These are phyloP conservation scores for Diatrype stigma DNA, from an alignment of 2,329 filamentous ascomycete species.

Conservation along the genomic window DNA sequence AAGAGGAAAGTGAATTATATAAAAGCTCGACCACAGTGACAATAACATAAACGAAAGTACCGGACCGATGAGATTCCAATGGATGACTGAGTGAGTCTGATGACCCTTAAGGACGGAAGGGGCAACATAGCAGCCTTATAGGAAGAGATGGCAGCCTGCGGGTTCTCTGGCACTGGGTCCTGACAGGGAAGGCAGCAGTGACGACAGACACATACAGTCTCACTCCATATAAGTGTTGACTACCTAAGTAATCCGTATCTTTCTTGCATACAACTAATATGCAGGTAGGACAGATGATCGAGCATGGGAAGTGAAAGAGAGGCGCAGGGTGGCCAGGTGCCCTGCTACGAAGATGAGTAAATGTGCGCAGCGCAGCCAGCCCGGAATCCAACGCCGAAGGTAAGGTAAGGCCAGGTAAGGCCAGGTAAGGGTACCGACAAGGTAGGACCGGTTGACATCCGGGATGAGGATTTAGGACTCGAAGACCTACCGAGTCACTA, in stretches of 20 bases:
- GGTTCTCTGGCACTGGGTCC: conserved; percentile 6
- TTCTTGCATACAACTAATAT: conserved; percentile 16
- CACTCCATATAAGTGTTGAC: conserved; percentile 22
- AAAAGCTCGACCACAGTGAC: conserved; percentile 12
- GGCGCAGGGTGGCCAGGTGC: conserved; percentile 10
- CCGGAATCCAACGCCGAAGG: too few species aligned
- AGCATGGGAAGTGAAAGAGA: conserved; percentile 1
- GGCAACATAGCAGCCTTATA: conserved; percentile 55
- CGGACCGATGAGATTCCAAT: conserved; percentile 17
- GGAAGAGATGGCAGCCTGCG: conserved; percentile 33
- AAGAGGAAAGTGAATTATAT: neutral
- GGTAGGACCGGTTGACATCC: neutral
- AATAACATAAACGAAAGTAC: conserved; percentile 18
- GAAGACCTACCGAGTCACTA: neutral
- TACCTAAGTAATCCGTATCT: conserved; percentile 22
- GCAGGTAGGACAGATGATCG: conserved; percentile 8
- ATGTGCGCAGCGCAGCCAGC: conserved; percentile 2
- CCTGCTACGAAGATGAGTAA: conserved; percentile 6
- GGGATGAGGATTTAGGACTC: neutral
- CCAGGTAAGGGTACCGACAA: neutral
- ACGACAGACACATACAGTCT: conserved; percentile 18
- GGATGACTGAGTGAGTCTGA: neutral
- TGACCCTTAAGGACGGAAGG: conserved; percentile 1
- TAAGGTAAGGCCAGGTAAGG: too few species aligned
- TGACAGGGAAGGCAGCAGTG: conserved; percentile 24